Percentiles rank a stretch among this genome's conserved stretches.
These are phyloP conservation scores for Eutypa lata DNA, from an alignment of 2,329 filamentous ascomycete genomes.

Conservation along the genomic window DNA sequence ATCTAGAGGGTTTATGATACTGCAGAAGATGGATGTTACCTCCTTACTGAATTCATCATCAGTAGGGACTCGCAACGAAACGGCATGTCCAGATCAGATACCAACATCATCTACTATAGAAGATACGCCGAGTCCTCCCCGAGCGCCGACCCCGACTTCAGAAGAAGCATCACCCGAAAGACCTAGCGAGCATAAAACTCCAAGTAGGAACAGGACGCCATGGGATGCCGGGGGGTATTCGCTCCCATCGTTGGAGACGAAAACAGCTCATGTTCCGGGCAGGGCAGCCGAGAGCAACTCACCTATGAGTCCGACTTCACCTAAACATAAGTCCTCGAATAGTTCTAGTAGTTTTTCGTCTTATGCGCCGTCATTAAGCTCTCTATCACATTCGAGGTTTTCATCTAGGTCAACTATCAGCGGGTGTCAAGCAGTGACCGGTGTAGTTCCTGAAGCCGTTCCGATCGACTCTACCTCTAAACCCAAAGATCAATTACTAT, in stretches of 20 bases:
- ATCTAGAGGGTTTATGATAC: background rate
- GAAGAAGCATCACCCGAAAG: background rate
- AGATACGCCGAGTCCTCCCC: background rate
- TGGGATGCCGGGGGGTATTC: background rate
- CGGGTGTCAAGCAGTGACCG: constrained; percentile 33
- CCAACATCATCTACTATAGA: background rate
- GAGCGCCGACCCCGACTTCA: background rate
- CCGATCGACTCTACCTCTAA: constrained; percentile 15
- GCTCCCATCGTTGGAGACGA: background rate
- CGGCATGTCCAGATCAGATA: background rate
- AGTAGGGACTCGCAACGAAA: background rate
- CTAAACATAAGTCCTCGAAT: constrained; percentile 44
- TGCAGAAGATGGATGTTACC: background rate
- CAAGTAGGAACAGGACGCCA: background rate
- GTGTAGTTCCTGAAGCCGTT: constrained; percentile 35
- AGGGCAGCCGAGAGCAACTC: constrained; percentile 22
- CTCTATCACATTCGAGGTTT: constrained; percentile 47
- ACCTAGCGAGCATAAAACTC: background rate
- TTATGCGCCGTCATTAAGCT: constrained; percentile 43
- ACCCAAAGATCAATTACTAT: constrained; percentile 9
- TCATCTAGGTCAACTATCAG: constrained; percentile 53
- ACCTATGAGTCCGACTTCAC: constrained; percentile 31
- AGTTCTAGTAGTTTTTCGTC: constrained; percentile 52
- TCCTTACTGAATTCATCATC: background rate
- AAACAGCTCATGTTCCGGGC: constrained; percentile 18